Evolutionary conservation across 306 rosid genomes (phyloP).

Genomic region (Neltuma alba): DNA sequence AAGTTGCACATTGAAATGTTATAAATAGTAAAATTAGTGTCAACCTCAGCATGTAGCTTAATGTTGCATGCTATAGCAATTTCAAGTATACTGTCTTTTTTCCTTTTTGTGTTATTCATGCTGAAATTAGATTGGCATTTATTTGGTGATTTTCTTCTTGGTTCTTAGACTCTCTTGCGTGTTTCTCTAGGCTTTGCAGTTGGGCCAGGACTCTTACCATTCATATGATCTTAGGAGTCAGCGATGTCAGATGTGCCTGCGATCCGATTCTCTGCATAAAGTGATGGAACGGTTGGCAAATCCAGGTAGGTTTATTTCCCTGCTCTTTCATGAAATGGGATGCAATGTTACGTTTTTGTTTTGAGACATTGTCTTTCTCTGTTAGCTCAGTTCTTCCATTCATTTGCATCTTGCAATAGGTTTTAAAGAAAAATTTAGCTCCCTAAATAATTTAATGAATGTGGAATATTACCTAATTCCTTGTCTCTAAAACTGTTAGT

Average conservation of each 20-base stretch:
- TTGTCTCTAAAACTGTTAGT: background rate
- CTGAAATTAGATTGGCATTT: background rate
- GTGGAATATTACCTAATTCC: background rate
- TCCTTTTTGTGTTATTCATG: background rate
- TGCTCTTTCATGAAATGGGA: slow-evolving; percentile 5
- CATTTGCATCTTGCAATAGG: slow-evolving; percentile 19
- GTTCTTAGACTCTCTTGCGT: slow-evolving; percentile 5
- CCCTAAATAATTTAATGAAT: background rate
- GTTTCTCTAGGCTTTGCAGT: slow-evolving; percentile 80
- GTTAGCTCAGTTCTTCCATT: background rate
- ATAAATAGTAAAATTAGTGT: background rate
- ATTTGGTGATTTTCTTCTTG: slow-evolving; percentile 14
- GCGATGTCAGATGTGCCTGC: slow-evolving; percentile 97
- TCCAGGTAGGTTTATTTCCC: slow-evolving; percentile 60
- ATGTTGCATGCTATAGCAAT: background rate
- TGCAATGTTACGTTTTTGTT: background rate
- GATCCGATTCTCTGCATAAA: slow-evolving; percentile 87
- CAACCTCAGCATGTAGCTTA: background rate
- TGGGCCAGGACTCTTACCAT: slow-evolving; percentile 76
- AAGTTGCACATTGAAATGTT: too few species aligned
- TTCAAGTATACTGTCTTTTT: background rate
- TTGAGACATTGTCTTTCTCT: background rate
- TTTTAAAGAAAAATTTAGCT: background rate
- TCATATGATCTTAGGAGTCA: slow-evolving; percentile 76
- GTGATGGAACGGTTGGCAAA: slow-evolving; percentile 95